Evolutionary conservation across 805 yeast species (phyloP).

Genomic region (Helenozyma baotianmanensis): DNA sequence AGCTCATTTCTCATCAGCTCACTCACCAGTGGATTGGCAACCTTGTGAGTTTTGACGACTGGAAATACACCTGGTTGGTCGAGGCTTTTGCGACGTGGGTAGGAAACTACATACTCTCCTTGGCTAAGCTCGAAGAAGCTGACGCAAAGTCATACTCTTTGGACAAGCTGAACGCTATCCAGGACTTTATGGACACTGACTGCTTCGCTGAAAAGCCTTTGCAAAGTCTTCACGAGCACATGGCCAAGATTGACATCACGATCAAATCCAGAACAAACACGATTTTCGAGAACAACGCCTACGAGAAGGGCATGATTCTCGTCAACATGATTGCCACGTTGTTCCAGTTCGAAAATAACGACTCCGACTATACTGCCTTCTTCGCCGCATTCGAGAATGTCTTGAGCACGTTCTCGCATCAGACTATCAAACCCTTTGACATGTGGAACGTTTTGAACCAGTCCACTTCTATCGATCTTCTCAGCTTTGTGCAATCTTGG

Average conservation of each 20-base stretch:
- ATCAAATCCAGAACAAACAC: constrained; percentile 30
- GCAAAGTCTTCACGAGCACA: constrained; percentile 35
- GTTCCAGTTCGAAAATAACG: constrained; percentile 26
- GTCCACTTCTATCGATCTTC: constrained; percentile 37
- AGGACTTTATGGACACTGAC: constrained; percentile 34
- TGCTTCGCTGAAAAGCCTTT: constrained; percentile 19
- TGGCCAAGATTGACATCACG: constrained; percentile 24
- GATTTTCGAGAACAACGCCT: constrained; percentile 48
- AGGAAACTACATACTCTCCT: constrained; percentile 44
- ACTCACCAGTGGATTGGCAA: constrained; percentile 83
- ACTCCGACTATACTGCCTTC: constrained; percentile 23
- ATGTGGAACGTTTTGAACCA: constrained; percentile 46
- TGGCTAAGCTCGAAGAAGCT: constrained; percentile 7
- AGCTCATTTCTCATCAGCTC: constrained; percentile 65
- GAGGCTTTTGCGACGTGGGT: constrained; percentile 77
- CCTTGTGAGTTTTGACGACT: constrained; percentile 58
- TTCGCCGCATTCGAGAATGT: constrained; percentile 35
- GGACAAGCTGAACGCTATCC: constrained; percentile 16
- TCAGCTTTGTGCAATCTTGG: constrained; percentile 57
- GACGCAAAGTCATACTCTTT: constrained; percentile 12
- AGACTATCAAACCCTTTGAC: constrained; percentile 45
- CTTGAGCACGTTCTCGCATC: constrained; percentile 28
- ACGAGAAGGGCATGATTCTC: constrained; percentile 57
- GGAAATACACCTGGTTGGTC: constrained; percentile 69
- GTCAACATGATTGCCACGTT: constrained; percentile 48